Percentiles rank a stretch among this genome's conserved stretches.
phyloP scores from a whole-genome alignment of 2,329 filamentous ascomycete genomes.

The Aspergillus ochraceus region DNA sequence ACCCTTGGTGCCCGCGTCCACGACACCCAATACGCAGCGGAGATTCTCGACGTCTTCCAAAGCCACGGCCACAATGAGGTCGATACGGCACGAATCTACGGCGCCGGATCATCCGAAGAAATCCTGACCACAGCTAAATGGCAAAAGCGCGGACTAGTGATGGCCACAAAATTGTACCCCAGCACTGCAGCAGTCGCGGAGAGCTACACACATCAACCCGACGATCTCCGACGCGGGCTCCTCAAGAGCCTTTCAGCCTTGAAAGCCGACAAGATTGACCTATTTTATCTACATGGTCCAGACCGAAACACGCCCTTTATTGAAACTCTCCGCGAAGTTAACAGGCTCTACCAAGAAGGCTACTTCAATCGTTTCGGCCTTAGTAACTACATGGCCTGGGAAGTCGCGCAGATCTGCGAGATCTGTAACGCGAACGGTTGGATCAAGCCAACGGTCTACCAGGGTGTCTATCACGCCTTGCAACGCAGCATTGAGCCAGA shows the following conservation, averaged over 20 bases:
- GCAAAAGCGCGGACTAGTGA: constrained; percentile 38
- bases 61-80: constrained; percentile 26
- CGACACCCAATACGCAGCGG: background rate
- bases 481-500: constrained; percentile 41
- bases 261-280: constrained; percentile 43
- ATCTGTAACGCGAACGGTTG: constrained; percentile 45
- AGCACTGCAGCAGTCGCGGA: constrained; percentile 8
- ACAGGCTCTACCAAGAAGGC: constrained; percentile 48
- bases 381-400: constrained; percentile 48
- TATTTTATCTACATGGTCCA: constrained; percentile 51
- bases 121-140: constrained; percentile 36
- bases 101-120: constrained; percentile 30
- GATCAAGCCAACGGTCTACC: constrained; percentile 47
- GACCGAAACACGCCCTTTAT: constrained; percentile 49
- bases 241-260: constrained; percentile 40
- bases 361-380: constrained; percentile 47
- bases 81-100: constrained; percentile 31
- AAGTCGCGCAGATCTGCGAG: constrained; percentile 51
- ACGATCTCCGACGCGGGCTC: constrained; percentile 34
- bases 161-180: constrained; percentile 48
- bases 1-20: constrained; percentile 1
- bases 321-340: constrained; percentile 47
- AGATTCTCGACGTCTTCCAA: constrained; percentile 24
- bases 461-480: constrained; percentile 46
- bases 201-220: constrained; percentile 28